Base-by-base conservation (phyloP, 2,329 filamentous ascomycete species). In the Colletotrichum gigasporum region DNA sequence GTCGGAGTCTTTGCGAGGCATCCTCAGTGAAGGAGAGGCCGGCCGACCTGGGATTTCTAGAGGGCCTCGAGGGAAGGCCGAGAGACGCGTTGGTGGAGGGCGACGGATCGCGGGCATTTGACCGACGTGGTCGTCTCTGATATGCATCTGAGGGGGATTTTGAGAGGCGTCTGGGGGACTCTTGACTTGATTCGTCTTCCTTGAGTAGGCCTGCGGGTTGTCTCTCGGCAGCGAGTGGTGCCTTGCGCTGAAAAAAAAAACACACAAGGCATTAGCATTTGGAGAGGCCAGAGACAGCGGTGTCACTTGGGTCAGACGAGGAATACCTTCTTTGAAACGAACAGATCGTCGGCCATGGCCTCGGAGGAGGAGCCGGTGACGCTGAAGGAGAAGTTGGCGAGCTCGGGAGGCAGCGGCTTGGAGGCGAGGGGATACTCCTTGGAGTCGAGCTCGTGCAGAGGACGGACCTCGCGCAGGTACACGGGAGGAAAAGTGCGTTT, bases 341-440 rank as follows among this genome's bases (percentile, higher is more conserved):
- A 48, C 14, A 56, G 32, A 5, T 48, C 47, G 20, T 62, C 57
- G 12, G 32, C 18, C 12, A 35, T 41, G 24, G 48, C 52, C 32
- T 67, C 66, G 22, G 56, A 37, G 5, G 50, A 55, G 44, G 88
- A 86, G 48, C 87, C 86, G 34, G 91, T 80, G 53, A 85, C 68
- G 32, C 90, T 88, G 70, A 97, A 94, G 39, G 87, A 89, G 73
- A 98, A 91, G 60, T 89, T 89, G 67, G 89, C 88, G 65, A 99
- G 82, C 53, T 91, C 90, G 14, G 89, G 86, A 2, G 96, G 96
- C 2, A 94, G 97, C 1, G 93, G 91, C 51, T 92, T 90, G 67
- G 87, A 85, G 35, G 95, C 95, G 28, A 99, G 83, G 37, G 96
- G 96, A 75, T 97, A 99, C 71, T 96, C 89, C 75, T 96, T 97